Conservation (phyloP, 192 early-diverging fungal species). For the Coemansia sp. region DNA sequence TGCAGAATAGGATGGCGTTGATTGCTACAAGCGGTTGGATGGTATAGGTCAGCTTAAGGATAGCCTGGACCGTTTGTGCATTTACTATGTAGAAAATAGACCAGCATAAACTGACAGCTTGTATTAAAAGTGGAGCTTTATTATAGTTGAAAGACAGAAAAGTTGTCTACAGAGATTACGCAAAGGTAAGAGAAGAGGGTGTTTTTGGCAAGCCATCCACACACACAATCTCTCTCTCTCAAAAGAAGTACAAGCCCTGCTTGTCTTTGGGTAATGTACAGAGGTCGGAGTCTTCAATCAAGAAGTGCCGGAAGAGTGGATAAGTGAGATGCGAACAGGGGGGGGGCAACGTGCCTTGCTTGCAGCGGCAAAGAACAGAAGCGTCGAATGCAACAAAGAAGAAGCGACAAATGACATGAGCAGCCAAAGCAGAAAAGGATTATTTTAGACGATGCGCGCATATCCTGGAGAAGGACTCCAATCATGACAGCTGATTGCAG, state of each 20-base stretch:
- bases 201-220: neutral
- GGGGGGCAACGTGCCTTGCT: constrained; percentile 6
- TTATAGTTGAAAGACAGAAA: constrained; percentile 19
- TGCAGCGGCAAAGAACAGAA: constrained; percentile 7
- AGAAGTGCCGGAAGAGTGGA: neutral
- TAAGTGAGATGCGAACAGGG: constrained; percentile 4
- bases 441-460: neutral
- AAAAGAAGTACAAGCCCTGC: neutral
- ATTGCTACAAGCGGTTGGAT: constrained; percentile 8
- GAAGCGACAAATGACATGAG: neutral
- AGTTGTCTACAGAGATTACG: constrained; percentile 28
- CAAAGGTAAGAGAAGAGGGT: constrained; percentile 4
- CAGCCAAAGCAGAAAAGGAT: neutral
- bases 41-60: neutral
- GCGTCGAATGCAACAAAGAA: constrained; percentile 1
- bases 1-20: constrained; percentile 9
- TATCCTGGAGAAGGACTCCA: neutral
- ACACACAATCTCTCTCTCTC: neutral
- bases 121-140: constrained; percentile 20
- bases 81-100: constrained; percentile 13
- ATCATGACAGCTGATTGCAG: neutral
- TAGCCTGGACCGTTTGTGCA: constrained; percentile 8
- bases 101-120: constrained; percentile 9
- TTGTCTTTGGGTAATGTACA: neutral
- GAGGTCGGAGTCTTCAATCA: neutral